Conservation (phyloP, 163 green algal genomes). For the Chlamydomonas reinhardtii region DNA sequence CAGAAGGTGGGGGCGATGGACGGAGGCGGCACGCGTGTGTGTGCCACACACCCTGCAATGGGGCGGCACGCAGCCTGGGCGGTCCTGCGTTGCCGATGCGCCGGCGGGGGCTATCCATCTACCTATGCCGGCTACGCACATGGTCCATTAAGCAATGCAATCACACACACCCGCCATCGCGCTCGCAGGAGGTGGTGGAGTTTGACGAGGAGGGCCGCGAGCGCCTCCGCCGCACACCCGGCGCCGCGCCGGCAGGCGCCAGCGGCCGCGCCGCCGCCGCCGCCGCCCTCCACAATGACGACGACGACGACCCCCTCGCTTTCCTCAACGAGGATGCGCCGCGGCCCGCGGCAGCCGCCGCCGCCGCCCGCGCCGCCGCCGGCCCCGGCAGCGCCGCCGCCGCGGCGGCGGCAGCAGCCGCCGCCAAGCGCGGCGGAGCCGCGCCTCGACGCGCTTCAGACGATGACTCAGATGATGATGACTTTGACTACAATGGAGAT, state of each 20-base stretch:
- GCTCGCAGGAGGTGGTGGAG: constrained; percentile 28
- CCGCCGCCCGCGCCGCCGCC: constrained; percentile 1
- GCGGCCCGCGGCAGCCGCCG: not conserved
- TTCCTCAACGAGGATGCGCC: constrained; percentile 15
- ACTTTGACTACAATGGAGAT: not conserved
- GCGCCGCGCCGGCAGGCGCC: not conserved
- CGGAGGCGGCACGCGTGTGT: too few species aligned
- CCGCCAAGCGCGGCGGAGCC: too few species aligned
- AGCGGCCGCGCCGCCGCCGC: not conserved
- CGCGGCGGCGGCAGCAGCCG: not conserved
- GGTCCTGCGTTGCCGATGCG: too few species aligned
- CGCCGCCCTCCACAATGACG: not conserved
- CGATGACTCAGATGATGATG: constrained; percentile 29
- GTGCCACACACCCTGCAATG: too few species aligned
- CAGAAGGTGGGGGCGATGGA: not conserved
- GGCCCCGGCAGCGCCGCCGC: not conserved
- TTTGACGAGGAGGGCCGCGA: constrained; percentile 21
- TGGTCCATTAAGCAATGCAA: too few species aligned
- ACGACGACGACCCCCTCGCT: constrained; percentile 36
- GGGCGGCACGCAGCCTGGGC: too few species aligned
- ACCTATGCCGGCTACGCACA: too few species aligned
- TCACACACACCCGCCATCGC: too few species aligned
- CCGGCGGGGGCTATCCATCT: too few species aligned
- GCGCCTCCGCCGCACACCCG: not conserved
- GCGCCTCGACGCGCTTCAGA: not conserved